A percentile compares a stretch with the other conserved stretches of the same genome.
Evolutionary conservation across 257 asterid species (phyloP).

Genomic region (Capsicum chinense): DNA sequence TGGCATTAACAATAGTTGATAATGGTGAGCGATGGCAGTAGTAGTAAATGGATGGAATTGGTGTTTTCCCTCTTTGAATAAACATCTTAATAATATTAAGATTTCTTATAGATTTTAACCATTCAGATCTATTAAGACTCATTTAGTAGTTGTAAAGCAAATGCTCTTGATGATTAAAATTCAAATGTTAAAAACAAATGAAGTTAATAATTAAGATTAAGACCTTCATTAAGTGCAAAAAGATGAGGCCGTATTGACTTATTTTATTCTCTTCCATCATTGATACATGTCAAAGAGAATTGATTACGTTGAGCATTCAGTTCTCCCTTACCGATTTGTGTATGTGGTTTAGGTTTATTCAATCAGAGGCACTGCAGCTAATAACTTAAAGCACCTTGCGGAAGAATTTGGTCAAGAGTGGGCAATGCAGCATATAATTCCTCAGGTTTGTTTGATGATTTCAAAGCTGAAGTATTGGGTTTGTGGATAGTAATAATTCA

Average conservation of each 20-base stretch:
- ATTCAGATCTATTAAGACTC: background rate
- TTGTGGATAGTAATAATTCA: background rate
- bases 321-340: background rate
- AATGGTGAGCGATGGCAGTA: background rate
- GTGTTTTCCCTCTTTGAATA: background rate
- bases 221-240: background rate
- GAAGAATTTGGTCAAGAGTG: conserved; percentile 66
- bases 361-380: conserved; percentile 61
- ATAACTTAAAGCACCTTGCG: conserved; percentile 56
- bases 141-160: background rate
- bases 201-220: background rate
- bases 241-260: background rate
- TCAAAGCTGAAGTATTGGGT: background rate
- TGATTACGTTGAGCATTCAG: background rate
- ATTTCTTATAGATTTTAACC: background rate
- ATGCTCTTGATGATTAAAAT: background rate
- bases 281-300: background rate
- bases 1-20: no score
- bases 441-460: conserved; percentile 49
- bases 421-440: conserved; percentile 68
- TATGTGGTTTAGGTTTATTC: conserved; percentile 50
- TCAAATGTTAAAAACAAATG: background rate
- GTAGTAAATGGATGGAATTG: background rate
- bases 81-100: background rate
- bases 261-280: background rate